These are phyloP conservation scores for Monosporozyma siamensis DNA, from an alignment of 805 yeast species.

Conservation along the genomic window DNA sequence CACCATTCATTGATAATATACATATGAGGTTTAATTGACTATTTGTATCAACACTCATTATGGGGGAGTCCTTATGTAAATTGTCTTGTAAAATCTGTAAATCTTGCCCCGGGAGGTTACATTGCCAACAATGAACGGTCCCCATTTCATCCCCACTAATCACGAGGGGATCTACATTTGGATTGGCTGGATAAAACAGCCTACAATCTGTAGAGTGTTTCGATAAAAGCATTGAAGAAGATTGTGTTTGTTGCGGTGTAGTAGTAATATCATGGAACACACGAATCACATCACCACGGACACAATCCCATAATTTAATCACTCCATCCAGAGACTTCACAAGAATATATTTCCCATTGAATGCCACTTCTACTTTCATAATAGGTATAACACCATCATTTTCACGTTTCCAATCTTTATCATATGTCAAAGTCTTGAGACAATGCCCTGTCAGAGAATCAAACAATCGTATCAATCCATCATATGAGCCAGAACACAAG, in stretches of 20 bases:
- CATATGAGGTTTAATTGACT: conserved; percentile 11
- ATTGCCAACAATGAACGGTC: conserved; percentile 19
- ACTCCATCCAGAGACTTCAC: conserved; percentile 76
- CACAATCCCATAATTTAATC: conserved; percentile 77
- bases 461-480: conserved; percentile 82
- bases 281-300: conserved; percentile 70
- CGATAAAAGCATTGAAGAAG: background rate
- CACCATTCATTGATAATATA: conserved; percentile 22
- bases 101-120: background rate
- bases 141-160: conserved; percentile 27
- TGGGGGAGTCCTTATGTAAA: background rate
- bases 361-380: conserved; percentile 60
- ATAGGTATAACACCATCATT: conserved; percentile 46
- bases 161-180: conserved; percentile 12
- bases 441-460: conserved; percentile 88
- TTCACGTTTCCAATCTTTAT: conserved; percentile 61
- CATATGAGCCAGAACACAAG: conserved; percentile 74
- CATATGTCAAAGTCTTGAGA: conserved; percentile 77
- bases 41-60: conserved; percentile 1
- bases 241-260: conserved; percentile 3
- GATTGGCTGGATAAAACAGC: background rate
- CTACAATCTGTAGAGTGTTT: background rate
- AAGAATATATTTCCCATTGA: conserved; percentile 69
- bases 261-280: conserved; percentile 36
- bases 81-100: background rate